phyloP scores from a whole-genome alignment of 1,139 yeast genomes.

The Candida pseudoviswanathii region DNA sequence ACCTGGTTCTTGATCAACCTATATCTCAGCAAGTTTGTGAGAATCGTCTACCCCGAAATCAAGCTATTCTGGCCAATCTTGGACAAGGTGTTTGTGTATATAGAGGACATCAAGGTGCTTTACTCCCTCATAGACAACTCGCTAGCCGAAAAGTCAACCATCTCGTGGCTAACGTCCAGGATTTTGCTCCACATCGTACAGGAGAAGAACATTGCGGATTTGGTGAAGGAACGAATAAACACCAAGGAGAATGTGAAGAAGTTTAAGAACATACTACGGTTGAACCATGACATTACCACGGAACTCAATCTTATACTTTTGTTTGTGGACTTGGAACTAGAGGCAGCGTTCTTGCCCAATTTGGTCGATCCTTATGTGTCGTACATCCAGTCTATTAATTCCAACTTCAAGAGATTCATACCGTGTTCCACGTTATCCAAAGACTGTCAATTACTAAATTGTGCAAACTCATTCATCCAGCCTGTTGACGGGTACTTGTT shows the following conservation, averaged over 20 bases:
- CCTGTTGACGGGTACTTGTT: constrained; percentile 18
- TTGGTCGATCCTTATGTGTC: constrained; percentile 11
- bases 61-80: constrained; percentile 12
- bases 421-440: constrained; percentile 11
- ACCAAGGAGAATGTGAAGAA: constrained; percentile 6
- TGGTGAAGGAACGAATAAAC: constrained; percentile 4
- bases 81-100: constrained; percentile 3
- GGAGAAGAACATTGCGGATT: neutral
- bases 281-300: constrained; percentile 17
- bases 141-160: constrained; percentile 1
- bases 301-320: constrained; percentile 13
- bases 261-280: constrained; percentile 9
- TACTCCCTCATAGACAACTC: constrained; percentile 7
- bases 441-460: constrained; percentile 5
- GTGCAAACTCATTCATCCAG: constrained; percentile 15
- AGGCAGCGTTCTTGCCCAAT: constrained; percentile 7
- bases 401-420: constrained; percentile 19
- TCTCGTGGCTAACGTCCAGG: constrained; percentile 11
- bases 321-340: constrained; percentile 6
- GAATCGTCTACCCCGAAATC: constrained; percentile 6
- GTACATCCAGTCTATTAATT: constrained; percentile 17
- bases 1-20: constrained; percentile 11
- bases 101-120: constrained; percentile 6
- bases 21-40: constrained; percentile 6
- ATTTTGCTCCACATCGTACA: constrained; percentile 6